Percentiles rank a stretch among this genome's conserved stretches.
Conservation (phyloP, 257 asterid genomes). For the Solanum virginianum region DNA sequence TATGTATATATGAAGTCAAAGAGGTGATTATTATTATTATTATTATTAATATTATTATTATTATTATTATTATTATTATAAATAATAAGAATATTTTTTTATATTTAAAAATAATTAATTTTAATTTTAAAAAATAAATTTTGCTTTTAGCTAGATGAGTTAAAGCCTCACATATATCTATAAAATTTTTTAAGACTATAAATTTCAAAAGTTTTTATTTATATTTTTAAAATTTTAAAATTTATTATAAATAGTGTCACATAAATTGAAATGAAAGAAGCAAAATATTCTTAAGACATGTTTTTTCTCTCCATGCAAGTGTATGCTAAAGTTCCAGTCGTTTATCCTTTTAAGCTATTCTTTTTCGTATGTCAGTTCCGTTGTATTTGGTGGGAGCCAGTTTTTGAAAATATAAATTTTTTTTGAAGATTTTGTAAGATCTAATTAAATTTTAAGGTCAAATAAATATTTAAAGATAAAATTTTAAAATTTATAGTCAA, state of each 20-base stretch:
- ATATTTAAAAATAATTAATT: not conserved
- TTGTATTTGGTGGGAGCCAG: not conserved
- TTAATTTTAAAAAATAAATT: not conserved
- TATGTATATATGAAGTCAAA: not conserved
- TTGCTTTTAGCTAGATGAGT: not conserved
- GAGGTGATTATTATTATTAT: not conserved
- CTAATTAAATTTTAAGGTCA: too few relatives aligned
- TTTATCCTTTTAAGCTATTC: not conserved
- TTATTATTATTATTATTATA: too few relatives aligned
- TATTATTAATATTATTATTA: too few relatives aligned
- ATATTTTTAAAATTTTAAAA: too few relatives aligned
- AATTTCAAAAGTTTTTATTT: not conserved
- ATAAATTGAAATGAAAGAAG: not conserved
- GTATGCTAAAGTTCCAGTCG: not conserved
- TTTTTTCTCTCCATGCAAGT: not conserved
- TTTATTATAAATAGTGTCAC: not conserved
- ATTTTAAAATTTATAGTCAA: too few relatives aligned
- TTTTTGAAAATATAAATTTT: too few relatives aligned
- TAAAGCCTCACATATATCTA: not conserved
- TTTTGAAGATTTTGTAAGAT: too few relatives aligned
- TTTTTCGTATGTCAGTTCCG: not conserved
- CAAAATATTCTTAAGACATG: not conserved
- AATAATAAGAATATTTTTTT: not conserved
- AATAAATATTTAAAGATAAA: too few relatives aligned
- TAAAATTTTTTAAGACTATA: not conserved